These are phyloP conservation scores for Aspergillus biplanus DNA, from an alignment of 495 filamentous ascomycete species.

Conservation along the genomic window DNA sequence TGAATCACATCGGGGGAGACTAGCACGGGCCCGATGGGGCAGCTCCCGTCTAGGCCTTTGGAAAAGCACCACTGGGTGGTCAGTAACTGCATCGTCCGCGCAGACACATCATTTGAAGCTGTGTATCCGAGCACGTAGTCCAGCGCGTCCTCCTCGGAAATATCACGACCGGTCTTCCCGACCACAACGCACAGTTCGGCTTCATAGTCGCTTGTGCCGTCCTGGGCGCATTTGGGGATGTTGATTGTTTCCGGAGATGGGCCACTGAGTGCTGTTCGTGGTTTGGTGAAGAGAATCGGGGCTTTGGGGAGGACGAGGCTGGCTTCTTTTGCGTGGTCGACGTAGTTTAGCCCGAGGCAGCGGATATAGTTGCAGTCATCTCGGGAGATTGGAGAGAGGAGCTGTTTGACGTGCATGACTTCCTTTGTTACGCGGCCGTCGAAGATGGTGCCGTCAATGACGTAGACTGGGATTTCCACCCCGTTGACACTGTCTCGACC, in stretches of 20 bases:
- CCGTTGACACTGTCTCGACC: conserved; percentile 39
- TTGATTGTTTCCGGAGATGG: conserved; percentile 46
- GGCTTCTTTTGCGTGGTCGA: conserved; percentile 45
- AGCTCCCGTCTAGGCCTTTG: conserved; percentile 45
- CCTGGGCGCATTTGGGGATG: conserved; percentile 48
- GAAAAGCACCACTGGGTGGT: conserved; percentile 48
- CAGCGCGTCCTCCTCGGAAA: conserved; percentile 42
- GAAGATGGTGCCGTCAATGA: conserved; percentile 43
- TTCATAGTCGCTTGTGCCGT: conserved; percentile 51
- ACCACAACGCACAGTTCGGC: conserved; percentile 48
- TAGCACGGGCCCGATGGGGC: conserved; percentile 44
- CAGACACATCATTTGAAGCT: conserved; percentile 44
- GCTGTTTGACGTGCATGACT: conserved; percentile 38
- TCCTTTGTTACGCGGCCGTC: conserved; percentile 38
- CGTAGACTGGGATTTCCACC: conserved; percentile 34
- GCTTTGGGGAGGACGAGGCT: conserved; percentile 42
- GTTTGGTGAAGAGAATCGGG: conserved; percentile 53
- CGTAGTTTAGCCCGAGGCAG: conserved; percentile 53
- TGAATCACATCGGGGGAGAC: conserved; percentile 37
- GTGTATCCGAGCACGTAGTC: conserved; percentile 50
- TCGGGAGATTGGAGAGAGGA: conserved; percentile 12
- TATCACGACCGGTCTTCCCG: conserved; percentile 43
- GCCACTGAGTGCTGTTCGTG: conserved; percentile 44
- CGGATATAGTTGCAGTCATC: conserved; percentile 15
- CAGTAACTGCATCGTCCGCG: conserved; percentile 37